These are phyloP conservation scores for Silene conica DNA, from an alignment of 148 eudicot genomes.

Conservation along the genomic window DNA sequence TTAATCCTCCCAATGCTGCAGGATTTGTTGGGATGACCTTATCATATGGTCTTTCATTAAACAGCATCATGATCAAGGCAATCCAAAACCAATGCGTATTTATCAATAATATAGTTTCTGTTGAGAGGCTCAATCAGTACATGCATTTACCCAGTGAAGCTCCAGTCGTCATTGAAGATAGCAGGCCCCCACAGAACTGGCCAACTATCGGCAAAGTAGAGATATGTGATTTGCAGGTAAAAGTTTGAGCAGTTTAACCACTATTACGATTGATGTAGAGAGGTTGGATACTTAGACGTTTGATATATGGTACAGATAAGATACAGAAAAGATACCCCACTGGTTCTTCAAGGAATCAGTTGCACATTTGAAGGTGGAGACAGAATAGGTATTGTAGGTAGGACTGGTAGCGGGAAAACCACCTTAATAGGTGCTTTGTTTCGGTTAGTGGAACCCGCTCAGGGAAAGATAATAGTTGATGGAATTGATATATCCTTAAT, in stretches of 20 bases:
- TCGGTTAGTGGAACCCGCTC: constrained; percentile 70
- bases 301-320: constrained; percentile 44
- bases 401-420: constrained; percentile 90
- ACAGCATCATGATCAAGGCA: constrained; percentile 53
- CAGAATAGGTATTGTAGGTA: constrained; percentile 82
- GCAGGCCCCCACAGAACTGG: constrained; percentile 71
- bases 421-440: constrained; percentile 77
- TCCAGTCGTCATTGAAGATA: constrained; percentile 60
- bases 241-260: too few species aligned
- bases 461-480: constrained; percentile 69
- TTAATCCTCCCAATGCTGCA: constrained; percentile 26
- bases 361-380: constrained; percentile 88
- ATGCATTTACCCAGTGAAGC: constrained; percentile 87
- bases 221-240: constrained; percentile 8
- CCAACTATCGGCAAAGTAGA: constrained; percentile 23
- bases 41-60: constrained; percentile 82
- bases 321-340: constrained; percentile 64
- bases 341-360: constrained; percentile 71
- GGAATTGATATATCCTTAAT: constrained; percentile 63
- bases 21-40: constrained; percentile 93
- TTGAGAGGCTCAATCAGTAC: constrained; percentile 82
- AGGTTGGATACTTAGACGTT: neutral
- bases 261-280: neutral
- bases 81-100: constrained; percentile 74
- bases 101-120: constrained; percentile 74